phyloP scores from a whole-genome alignment of 768 basidiomycete species.

The Phanerochaete carnosa region DNA sequence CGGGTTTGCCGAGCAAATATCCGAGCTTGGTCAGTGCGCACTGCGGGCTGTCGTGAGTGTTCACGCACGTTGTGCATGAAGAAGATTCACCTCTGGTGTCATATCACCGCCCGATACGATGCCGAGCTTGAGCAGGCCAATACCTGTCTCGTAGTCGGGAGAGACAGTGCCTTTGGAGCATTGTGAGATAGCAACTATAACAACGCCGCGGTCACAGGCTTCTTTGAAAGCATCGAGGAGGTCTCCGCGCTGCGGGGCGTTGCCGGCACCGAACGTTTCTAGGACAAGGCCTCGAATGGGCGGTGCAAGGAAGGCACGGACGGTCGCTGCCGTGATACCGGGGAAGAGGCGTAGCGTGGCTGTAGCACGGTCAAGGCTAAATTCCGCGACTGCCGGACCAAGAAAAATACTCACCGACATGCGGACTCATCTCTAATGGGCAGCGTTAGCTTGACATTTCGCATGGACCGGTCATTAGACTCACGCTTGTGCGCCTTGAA shows the following conservation, averaged over 20 bases:
- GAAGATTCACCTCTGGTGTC: conserved; percentile 79
- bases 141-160: conserved; percentile 78
- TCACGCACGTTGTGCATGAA: not conserved
- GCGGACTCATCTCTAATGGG: conserved; percentile 66
- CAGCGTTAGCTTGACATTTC: not conserved
- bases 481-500: conserved; percentile 81
- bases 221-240: conserved; percentile 73
- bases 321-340: conserved; percentile 72
- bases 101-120: conserved; percentile 87
- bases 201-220: conserved; percentile 78
- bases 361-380: conserved; percentile 24
- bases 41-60: conserved; percentile 33
- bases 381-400: not conserved
- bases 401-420: conserved; percentile 59
- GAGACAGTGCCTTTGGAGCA: conserved; percentile 86
- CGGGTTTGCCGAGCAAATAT: conserved; percentile 85
- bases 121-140: conserved; percentile 65
- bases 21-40: conserved; percentile 88
- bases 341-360: conserved; percentile 85
- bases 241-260: conserved; percentile 81
- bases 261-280: conserved; percentile 91
- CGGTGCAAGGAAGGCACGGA: conserved; percentile 72
- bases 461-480: conserved; percentile 5
- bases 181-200: conserved; percentile 91
- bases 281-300: conserved; percentile 81